Evolutionary conservation across 108 stramenopile genomes (phyloP).

Genomic region (Schizochytrium sp.): DNA sequence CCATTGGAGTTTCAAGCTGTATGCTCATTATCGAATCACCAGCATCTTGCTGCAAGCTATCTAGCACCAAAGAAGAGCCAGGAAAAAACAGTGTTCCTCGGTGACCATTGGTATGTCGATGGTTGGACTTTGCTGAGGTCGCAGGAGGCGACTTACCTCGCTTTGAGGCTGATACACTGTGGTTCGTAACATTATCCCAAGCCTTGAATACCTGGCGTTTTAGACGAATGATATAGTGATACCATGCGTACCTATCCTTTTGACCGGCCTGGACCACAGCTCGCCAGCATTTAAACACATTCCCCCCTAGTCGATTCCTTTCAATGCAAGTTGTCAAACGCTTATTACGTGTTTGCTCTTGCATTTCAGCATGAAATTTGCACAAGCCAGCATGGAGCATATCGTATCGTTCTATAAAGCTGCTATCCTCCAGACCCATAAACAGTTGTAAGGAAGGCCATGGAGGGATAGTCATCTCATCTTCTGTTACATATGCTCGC

Average conservation of each 20-base stretch:
- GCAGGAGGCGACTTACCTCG: no score
- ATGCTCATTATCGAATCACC: neutral
- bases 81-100: no score
- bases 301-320: neutral
- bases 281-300: neutral
- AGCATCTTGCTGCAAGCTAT: neutral
- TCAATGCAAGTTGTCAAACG: neutral
- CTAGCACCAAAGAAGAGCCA: no score
- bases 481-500: neutral
- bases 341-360: neutral
- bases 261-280: slow-evolving; percentile 15
- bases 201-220: neutral
- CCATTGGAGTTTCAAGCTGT: no score
- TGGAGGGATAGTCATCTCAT: neutral
- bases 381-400: neutral
- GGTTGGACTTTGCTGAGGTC: no score
- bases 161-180: neutral
- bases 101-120: no score
- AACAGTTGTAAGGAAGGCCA: slow-evolving; percentile 11
- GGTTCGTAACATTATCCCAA: neutral
- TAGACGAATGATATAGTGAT: neutral
- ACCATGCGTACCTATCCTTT: slow-evolving; percentile 57
- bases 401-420: neutral
- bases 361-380: neutral
- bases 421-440: neutral